A percentile compares a stretch with the other conserved stretches of the same genome.
Conservation (phyloP, 345 rosid species). For the Eucalyptus tenuipes region DNA sequence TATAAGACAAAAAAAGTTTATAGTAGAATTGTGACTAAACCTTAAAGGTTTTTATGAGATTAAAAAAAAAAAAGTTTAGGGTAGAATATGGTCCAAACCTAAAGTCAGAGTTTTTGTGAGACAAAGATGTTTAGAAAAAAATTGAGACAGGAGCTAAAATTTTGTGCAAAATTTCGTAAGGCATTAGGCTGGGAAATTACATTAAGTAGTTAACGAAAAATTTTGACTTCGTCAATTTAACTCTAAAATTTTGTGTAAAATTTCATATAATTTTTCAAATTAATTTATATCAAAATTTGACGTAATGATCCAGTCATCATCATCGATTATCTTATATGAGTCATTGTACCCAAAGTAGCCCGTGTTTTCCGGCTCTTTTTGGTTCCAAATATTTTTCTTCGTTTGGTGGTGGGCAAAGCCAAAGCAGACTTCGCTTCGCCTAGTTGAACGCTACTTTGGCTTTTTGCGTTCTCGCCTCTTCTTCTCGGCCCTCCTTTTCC, state of each 20-base stretch:
- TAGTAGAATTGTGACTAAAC: neutral
- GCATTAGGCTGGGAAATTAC: too few relatives aligned
- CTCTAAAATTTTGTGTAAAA: accelerated
- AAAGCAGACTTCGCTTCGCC: neutral
- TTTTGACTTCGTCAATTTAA: neutral
- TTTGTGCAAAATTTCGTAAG: too few relatives aligned
- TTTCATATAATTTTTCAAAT: accelerated
- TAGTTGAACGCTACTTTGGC: neutral
- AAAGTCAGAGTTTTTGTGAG: too few relatives aligned
- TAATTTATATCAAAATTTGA: accelerated
- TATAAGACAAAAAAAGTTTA: too few relatives aligned
- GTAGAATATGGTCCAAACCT: neutral
- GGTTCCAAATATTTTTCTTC: neutral
- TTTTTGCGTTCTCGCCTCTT: neutral
- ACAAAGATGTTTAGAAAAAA: too few relatives aligned
- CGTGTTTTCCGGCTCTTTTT: neutral
- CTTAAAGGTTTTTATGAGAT: neutral
- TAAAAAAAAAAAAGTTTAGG: too few relatives aligned
- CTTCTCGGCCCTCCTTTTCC: neutral
- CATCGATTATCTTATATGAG: accelerated
- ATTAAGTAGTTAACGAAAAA: accelerated
- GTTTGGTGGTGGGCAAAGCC: neutral
- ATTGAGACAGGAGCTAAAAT: too few relatives aligned
- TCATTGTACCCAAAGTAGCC: neutral
- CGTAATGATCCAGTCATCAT: accelerated